Evolutionary conservation across 352 stramenopile genomes (phyloP), one percentile per base, ranked within the genome.

Genomic region (Phytophthora podocarpi): DNA sequence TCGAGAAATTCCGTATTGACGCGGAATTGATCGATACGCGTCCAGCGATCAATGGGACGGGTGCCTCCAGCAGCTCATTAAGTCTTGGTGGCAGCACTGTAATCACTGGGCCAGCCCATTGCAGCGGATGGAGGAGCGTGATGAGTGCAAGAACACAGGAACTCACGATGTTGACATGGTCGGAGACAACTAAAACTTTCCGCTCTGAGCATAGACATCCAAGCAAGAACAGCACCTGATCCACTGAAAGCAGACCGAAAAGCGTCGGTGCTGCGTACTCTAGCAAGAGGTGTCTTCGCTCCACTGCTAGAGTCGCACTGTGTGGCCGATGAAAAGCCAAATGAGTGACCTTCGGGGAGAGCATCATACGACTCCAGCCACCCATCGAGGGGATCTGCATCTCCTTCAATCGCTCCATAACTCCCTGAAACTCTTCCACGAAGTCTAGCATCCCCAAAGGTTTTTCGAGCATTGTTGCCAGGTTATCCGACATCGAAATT

Each of bases 301-400:
- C 80, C 18, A 80, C 70, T 10, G 20, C 65, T n/a, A 87, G 45
- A 47, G 55, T 87, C 26, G 81, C 62, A 24, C 74, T 91, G 51
- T 92, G 85, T 8, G 82, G 82, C 1, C 85, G 81, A 28, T 94
- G 85, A 46, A 94, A 94, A 16, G 85, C 65, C n/a, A 94, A 68
- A 3, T 76, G 67, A 1, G 83, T 90, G 48, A 89, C 64, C 15
- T 77, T 67, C 0, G 77, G 70, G 0, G 83, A 76, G 1, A 94
- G 69, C 11, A 80, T 42, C 51, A 92, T 79, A 28, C 81, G 77
- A 28, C 70, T 89, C 85, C 85, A 94, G 5, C 82, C 80, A 5
- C 85, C 85, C 82, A 94, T 91, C 1, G 76, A 64, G 5, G 85
- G 85, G 3, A 94, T 73, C 1, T 64, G 59, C 77, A 91, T 90